These are phyloP conservation scores for Quercus tomentella DNA, from an alignment of 331 rosid genomes.

Conservation along the genomic window DNA sequence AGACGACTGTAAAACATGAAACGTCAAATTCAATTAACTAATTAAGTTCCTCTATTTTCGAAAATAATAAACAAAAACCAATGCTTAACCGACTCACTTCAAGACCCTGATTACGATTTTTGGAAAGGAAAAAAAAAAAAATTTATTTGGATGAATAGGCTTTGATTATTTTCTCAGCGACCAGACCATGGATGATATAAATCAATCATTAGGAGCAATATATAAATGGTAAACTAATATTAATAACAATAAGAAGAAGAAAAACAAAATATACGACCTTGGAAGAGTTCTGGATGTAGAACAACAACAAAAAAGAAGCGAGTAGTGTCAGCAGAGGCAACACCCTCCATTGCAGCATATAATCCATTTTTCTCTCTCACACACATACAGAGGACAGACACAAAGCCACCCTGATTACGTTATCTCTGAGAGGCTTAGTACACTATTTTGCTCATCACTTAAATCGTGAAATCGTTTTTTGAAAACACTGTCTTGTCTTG, in stretches of 20 bases:
- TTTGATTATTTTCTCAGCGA: not conserved
- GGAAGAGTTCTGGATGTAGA: conserved; percentile 31
- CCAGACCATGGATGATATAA: too few relatives aligned
- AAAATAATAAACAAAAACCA: not conserved
- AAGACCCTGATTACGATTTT: too few relatives aligned
- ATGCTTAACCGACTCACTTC: too few relatives aligned
- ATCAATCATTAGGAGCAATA: not conserved
- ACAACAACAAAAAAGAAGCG: conserved; percentile 39
- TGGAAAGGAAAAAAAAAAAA: too few relatives aligned
- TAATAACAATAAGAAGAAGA: not conserved
- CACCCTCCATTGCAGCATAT: conserved; percentile 51
- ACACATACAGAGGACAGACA: not conserved
- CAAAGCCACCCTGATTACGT: too few relatives aligned
- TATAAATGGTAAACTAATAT: not conserved
- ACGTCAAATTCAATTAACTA: conserved; percentile 6
- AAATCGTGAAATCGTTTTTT: too few relatives aligned
- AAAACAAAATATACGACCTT: conserved; percentile 2
- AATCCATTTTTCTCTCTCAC: conserved; percentile 20
- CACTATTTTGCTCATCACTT: too few relatives aligned
- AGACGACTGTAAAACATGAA: conserved; percentile 21
- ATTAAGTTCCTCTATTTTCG: not conserved
- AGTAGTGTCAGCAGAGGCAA: conserved; percentile 49
- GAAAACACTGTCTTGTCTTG: too few relatives aligned
- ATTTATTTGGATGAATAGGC: not conserved
- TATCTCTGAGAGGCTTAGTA: too few relatives aligned